A percentile compares a stretch with the other conserved stretches of the same genome.
phyloP scores from a whole-genome alignment of 345 rosid species.

The Nephelium lappaceum region DNA sequence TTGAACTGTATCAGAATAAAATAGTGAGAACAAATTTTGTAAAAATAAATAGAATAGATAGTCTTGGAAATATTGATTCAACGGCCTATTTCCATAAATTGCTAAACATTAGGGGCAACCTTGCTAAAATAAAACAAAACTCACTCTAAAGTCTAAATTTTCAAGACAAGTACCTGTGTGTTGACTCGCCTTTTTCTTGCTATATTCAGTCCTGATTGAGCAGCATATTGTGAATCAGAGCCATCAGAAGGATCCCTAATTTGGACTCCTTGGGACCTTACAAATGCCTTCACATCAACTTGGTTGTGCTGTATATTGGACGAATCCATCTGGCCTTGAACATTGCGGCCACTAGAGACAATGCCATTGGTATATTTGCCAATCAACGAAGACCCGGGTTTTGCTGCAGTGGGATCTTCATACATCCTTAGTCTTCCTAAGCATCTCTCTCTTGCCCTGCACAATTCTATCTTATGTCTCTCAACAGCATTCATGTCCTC shows the following conservation, averaged over 20 bases:
- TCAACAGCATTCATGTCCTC: slow-evolving; percentile 56
- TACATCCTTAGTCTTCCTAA: slow-evolving; percentile 38
- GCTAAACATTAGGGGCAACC: neutral
- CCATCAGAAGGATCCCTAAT: slow-evolving; percentile 36
- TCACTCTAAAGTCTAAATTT: neutral
- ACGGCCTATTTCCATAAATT: neutral
- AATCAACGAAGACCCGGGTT: slow-evolving; percentile 30
- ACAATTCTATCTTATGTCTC: slow-evolving; percentile 38
- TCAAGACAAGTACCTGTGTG: slow-evolving; percentile 41
- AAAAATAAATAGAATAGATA: neutral
- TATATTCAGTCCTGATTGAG: slow-evolving; percentile 40
- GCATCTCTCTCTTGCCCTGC: slow-evolving; percentile 40
- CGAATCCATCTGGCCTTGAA: slow-evolving; percentile 35
- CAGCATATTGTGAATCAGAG: slow-evolving; percentile 27
- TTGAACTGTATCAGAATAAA: slow-evolving; percentile 40
- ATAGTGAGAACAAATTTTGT: slow-evolving; percentile 2
- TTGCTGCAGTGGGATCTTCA: slow-evolving; percentile 35
- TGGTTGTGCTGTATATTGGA: slow-evolving; percentile 21
- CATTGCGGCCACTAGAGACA: slow-evolving; percentile 20
- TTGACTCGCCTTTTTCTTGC: slow-evolving; percentile 51
- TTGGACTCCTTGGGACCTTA: slow-evolving; percentile 40
- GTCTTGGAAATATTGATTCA: neutral
- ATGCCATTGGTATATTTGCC: slow-evolving; percentile 29
- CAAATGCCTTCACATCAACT: slow-evolving; percentile 39
- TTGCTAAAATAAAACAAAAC: neutral